Evolutionary conservation across 805 yeast species (phyloP).

Genomic region (Sungouiozyma intestinalis): DNA sequence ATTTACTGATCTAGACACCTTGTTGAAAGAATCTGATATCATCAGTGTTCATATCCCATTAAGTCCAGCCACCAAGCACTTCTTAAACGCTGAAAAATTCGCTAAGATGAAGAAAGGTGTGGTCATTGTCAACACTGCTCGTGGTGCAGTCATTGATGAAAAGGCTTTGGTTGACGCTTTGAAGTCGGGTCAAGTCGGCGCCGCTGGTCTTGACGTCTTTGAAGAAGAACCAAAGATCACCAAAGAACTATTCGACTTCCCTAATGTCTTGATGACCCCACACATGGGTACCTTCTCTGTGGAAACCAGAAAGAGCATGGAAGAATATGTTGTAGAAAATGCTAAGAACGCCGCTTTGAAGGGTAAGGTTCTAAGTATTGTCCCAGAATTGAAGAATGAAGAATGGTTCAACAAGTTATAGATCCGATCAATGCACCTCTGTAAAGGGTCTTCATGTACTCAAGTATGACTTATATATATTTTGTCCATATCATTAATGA

Average conservation of each 20-base stretch:
- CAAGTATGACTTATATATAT: neutral
- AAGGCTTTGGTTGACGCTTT: slow-evolving; percentile 43
- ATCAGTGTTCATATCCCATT: slow-evolving; percentile 70
- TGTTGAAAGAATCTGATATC: slow-evolving; percentile 54
- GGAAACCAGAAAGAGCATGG: slow-evolving; percentile 75
- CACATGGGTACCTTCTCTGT: slow-evolving; percentile 79
- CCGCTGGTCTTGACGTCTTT: slow-evolving; percentile 68
- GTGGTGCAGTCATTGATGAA: slow-evolving; percentile 79
- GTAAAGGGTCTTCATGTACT: neutral
- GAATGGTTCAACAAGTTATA: slow-evolving; percentile 15
- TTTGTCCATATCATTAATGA: neutral
- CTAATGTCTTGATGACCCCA: slow-evolving; percentile 69
- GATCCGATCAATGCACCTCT: neutral
- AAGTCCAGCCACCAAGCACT: slow-evolving; percentile 59
- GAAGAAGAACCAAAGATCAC: slow-evolving; percentile 68
- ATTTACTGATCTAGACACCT: slow-evolving; percentile 62
- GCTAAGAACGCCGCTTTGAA: slow-evolving; percentile 44
- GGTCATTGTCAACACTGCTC: slow-evolving; percentile 68
- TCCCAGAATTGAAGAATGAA: slow-evolving; percentile 59
- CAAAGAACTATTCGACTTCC: slow-evolving; percentile 47
- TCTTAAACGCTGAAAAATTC: slow-evolving; percentile 50
- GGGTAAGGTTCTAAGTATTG: slow-evolving; percentile 63
- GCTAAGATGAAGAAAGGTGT: slow-evolving; percentile 70
- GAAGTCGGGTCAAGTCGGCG: slow-evolving; percentile 51
- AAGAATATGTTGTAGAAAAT: slow-evolving; percentile 63